Conservation (phyloP, 768 basidiomycete species). For the Lactarius evosmus region DNA sequence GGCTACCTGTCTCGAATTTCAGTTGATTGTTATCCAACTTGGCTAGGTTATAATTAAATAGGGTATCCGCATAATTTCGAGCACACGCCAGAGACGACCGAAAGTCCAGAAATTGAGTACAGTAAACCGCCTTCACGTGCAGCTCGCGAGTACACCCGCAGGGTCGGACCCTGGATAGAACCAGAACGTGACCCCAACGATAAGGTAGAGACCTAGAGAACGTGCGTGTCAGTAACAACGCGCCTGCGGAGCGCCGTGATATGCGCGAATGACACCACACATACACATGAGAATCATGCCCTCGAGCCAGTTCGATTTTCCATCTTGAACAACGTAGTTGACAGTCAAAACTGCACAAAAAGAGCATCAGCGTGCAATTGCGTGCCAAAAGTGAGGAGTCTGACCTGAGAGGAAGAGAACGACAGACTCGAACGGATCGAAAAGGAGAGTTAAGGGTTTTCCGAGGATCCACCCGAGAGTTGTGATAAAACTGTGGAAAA, state of each 20-base stretch:
- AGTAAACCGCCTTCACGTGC: neutral
- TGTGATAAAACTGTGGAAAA: slow-evolving; percentile 57
- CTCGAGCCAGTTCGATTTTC: slow-evolving; percentile 83
- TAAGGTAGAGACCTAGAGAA: slow-evolving; percentile 59
- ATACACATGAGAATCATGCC: slow-evolving; percentile 68
- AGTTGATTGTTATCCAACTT: neutral
- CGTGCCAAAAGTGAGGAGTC: neutral
- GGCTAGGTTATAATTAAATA: neutral
- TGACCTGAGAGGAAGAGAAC: slow-evolving; percentile 50
- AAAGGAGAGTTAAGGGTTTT: slow-evolving; percentile 76
- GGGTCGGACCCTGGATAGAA: slow-evolving; percentile 43
- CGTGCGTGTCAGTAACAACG: slow-evolving; percentile 11
- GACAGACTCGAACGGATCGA: slow-evolving; percentile 87
- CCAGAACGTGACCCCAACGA: slow-evolving; percentile 69
- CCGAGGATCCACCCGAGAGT: slow-evolving; percentile 76
- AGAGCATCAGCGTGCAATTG: neutral
- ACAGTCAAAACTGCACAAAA: slow-evolving; percentile 68
- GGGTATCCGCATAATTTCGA: neutral
- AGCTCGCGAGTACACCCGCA: slow-evolving; percentile 17
- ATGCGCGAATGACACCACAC: slow-evolving; percentile 29
- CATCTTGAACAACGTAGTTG: slow-evolving; percentile 78
- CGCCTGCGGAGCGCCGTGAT: neutral
- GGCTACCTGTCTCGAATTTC: neutral
- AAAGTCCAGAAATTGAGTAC: neutral
- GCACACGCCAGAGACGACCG: neutral